A percentile compares a stretch with the other conserved stretches of the same genome.
These are phyloP conservation scores for Jamesozyma lodderae DNA, from an alignment of 805 yeast species.

Conservation along the genomic window DNA sequence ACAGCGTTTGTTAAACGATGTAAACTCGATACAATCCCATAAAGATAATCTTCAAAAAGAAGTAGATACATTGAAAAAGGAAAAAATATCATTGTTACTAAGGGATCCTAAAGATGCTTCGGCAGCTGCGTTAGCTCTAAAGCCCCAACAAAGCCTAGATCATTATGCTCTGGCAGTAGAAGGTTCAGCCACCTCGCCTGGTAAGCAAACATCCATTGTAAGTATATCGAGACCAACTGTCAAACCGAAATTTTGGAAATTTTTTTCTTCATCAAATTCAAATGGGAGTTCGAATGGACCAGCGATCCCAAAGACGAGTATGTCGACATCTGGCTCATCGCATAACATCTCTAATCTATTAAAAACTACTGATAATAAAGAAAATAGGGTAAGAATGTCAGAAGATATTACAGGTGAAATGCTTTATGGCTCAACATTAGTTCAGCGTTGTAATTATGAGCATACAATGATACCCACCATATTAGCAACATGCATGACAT, in stretches of 20 bases:
- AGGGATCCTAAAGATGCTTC: neutral
- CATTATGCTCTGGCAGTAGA: too few relatives aligned
- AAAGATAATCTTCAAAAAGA: conserved; percentile 4
- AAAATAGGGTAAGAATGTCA: too few relatives aligned
- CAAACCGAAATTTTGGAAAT: conserved; percentile 31
- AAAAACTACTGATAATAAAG: too few relatives aligned
- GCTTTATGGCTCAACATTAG: conserved; percentile 41
- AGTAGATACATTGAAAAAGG: conserved; percentile 3
- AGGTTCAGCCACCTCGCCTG: conserved; percentile 9
- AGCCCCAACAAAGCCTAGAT: conserved; percentile 2
- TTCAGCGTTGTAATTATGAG: conserved; percentile 56
- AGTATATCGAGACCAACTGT: conserved; percentile 20
- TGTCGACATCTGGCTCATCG: neutral
- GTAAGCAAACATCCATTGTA: conserved; percentile 16
- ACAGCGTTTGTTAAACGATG: conserved; percentile 1
- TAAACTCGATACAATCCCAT: neutral
- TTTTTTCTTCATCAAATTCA: conserved; percentile 15
- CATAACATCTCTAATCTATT: neutral
- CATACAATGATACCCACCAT: conserved; percentile 57
- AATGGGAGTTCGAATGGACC: conserved; percentile 1
- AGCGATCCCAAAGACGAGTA: neutral
- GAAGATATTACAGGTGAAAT: too few relatives aligned
- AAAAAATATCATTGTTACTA: neutral
- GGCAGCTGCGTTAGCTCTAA: neutral
- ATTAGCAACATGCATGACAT: conserved; percentile 59